Evolutionary conservation across 2,329 filamentous ascomycete genomes (phyloP).

Genomic region (Aspergillus aculeatinus): DNA sequence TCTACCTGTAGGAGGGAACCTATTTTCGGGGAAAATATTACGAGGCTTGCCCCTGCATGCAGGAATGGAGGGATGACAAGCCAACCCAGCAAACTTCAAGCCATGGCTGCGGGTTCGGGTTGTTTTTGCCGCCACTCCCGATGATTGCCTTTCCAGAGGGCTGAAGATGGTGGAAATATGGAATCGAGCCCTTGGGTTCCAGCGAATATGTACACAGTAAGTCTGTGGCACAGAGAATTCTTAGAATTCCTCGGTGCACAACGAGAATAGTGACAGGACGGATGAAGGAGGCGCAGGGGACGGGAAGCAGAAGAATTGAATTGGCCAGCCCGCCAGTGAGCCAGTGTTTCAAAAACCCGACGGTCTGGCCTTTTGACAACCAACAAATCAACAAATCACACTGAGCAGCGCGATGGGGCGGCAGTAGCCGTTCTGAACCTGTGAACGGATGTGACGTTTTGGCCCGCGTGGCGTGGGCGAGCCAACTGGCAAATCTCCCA

Average conservation of each 20-base stretch:
- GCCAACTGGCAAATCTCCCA: constrained; percentile 1
- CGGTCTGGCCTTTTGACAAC: not conserved
- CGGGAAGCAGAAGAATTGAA: not conserved
- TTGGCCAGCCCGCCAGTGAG: too few relatives aligned
- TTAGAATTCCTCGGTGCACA: too few relatives aligned
- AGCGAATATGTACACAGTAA: too few relatives aligned
- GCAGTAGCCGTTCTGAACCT: not conserved
- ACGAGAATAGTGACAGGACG: too few relatives aligned
- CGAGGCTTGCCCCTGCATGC: not conserved
- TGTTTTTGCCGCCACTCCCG: not conserved
- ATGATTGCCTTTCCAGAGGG: not conserved
- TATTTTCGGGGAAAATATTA: not conserved
- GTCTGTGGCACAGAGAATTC: too few relatives aligned
- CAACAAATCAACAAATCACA: not conserved
- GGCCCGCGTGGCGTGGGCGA: constrained; percentile 6
- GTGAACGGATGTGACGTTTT: constrained; percentile 2
- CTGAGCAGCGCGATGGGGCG: not conserved
- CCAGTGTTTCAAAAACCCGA: constrained; percentile 2
- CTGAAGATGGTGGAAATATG: not conserved
- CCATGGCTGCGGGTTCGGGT: not conserved
- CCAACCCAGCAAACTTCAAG: not conserved
- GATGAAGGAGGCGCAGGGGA: too few relatives aligned
- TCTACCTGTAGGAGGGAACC: not conserved
- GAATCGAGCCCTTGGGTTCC: too few relatives aligned
- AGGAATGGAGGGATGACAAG: not conserved